Evolutionary conservation across 257 asterid species (phyloP), one percentile per base, ranked within the genome.

Genomic region (Fraxinus cuspidata): DNA sequence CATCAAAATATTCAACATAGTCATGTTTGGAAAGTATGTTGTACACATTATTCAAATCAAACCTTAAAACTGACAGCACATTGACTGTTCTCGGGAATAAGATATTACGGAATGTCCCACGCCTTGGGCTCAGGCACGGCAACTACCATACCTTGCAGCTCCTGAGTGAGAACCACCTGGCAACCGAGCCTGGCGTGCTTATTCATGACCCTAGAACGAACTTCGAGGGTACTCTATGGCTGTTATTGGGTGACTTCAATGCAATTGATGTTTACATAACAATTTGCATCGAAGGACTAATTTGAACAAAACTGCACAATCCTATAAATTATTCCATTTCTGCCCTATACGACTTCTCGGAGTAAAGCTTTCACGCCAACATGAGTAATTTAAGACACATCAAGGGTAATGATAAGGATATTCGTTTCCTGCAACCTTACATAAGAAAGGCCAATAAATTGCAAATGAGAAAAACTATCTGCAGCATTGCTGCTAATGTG

Each of bases 91-190:
- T 63, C 2, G 0, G 31, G 19, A 25, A 12, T 0, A 27, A 63
- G 8, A 27, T 13, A 63, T 85, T 83, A 87, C 65, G 87, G 89
- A 66, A 81, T 83, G 78, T 85, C 91, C 91, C 91, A 87, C 1
- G 89, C 84, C 86, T 80, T 85, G 10, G 91, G 81, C 77, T 87
- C 87, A 32, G 91, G 91, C 73, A 79, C 80, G 2, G 87, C 85
- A 0, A 81, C 86, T 60, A 86, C 82, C 87, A 78, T 87, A n/a
- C 89, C 91, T 56, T 87, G 87, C 71, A 85, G 91, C 75, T 87
- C 89, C 19, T 21, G 81, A 16, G 84, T 81, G 27, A 87, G 86
- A 11, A 85, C 63, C 76, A 87, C 89, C 89, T 87, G 87, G 40
- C 91, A 87, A 3, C 91, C 86, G 51, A 83, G 73, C 79, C 89